Evolutionary conservation across 2,329 filamentous ascomycete genomes (phyloP).

Genomic region (Diaporthe aspalathi): DNA sequence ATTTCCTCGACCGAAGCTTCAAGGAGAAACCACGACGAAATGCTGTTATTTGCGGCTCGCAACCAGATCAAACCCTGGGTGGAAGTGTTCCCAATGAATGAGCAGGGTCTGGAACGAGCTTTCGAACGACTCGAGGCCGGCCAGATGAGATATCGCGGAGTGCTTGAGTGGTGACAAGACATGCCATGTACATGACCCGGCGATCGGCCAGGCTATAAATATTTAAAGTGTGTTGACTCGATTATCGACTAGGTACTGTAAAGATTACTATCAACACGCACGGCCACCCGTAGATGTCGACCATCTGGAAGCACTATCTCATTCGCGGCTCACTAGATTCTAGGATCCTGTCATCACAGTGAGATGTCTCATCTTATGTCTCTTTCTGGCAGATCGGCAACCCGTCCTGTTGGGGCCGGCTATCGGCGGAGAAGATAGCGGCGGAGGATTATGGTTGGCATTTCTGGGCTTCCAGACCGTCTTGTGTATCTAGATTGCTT

Average conservation of each 20-base stretch:
- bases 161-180: slow-evolving; percentile 33
- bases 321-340: background rate
- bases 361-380: background rate
- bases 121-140: slow-evolving; percentile 38
- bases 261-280: too few relatives aligned
- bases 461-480: slow-evolving; percentile 21
- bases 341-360: background rate
- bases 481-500: slow-evolving; percentile 1
- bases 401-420: slow-evolving; percentile 2
- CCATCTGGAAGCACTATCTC: background rate
- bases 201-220: background rate
- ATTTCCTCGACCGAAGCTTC: slow-evolving; percentile 39
- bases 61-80: slow-evolving; percentile 39
- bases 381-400: background rate
- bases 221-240: background rate
- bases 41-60: slow-evolving; percentile 39
- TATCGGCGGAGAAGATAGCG: slow-evolving; percentile 27
- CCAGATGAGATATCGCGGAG: slow-evolving; percentile 39
- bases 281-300: background rate
- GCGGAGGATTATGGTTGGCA: slow-evolving; percentile 11
- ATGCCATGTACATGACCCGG: background rate
- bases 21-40: slow-evolving; percentile 38
- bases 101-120: slow-evolving; percentile 36
- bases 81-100: slow-evolving; percentile 40
- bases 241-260: too few relatives aligned